phyloP scores from a whole-genome alignment of 106 monocot genomes.

The Dioscorea dumetorum region DNA sequence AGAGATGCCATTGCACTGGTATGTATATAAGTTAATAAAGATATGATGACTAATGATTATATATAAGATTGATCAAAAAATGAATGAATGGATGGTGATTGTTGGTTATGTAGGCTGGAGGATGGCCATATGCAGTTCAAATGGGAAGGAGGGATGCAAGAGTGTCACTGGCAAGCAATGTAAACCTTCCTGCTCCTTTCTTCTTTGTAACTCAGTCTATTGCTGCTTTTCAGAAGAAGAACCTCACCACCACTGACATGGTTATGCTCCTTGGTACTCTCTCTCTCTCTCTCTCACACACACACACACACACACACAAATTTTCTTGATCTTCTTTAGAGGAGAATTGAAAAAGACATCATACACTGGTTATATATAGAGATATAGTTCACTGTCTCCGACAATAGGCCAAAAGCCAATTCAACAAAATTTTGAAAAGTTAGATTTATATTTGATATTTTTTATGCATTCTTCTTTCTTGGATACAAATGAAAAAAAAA shows the following conservation, averaged over 20 bases:
- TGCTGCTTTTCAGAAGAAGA: not conserved
- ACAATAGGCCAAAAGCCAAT: too few relatives aligned
- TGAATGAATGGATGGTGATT: not conserved
- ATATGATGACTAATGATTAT: not conserved
- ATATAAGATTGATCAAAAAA: too few relatives aligned
- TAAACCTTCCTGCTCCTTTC: constrained; percentile 2
- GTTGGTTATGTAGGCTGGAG: not conserved
- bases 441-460: too few relatives aligned
- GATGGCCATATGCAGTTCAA: not conserved
- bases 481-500: too few relatives aligned
- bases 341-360: too few relatives aligned
- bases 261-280: constrained; percentile 1
- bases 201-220: not conserved
- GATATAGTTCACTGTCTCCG: too few relatives aligned
- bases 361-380: too few relatives aligned
- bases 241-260: not conserved
- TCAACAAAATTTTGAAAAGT: too few relatives aligned
- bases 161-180: constrained; percentile 1
- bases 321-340: too few relatives aligned
- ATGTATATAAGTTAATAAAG: not conserved
- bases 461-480: too few relatives aligned
- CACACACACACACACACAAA: too few relatives aligned
- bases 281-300: too few relatives aligned
- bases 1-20: constrained; percentile 11
- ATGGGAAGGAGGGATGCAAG: constrained; percentile 7